These are phyloP conservation scores for Podaxis mareebaensis DNA, from an alignment of 768 basidiomycete genomes.

Conservation along the genomic window DNA sequence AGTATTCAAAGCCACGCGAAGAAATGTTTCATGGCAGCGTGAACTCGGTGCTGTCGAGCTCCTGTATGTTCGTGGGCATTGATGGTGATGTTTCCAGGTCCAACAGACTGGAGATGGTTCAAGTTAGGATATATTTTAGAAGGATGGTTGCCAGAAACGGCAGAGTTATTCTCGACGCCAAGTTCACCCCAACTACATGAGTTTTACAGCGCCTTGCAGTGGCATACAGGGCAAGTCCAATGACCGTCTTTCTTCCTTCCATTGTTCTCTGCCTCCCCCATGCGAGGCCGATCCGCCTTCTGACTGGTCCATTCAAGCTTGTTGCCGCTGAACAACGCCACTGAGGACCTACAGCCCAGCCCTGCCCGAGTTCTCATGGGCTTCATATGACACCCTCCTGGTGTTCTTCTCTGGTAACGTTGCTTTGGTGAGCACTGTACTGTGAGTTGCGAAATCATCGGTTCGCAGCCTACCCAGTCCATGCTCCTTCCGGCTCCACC, in stretches of 20 bases:
- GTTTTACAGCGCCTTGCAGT: slow-evolving; percentile 3
- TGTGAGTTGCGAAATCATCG: not conserved
- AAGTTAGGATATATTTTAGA: not conserved
- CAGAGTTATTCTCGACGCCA: not conserved
- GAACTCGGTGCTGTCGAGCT: slow-evolving; percentile 1
- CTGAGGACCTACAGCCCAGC: not conserved
- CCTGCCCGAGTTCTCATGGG: not conserved
- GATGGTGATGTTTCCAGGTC: not conserved
- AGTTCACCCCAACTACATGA: not conserved
- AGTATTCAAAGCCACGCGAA: slow-evolving; percentile 9
- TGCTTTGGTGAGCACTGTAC: not conserved
- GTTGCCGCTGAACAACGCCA: not conserved
- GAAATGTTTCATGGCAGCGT: slow-evolving; percentile 13
- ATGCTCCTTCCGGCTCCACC: slow-evolving; percentile 1
- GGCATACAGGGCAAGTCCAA: not conserved
- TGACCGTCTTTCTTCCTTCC: slow-evolving; percentile 1
- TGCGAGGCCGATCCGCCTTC: not conserved
- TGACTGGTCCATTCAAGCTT: not conserved
- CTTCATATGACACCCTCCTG: not conserved
- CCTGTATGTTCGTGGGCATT: not conserved
- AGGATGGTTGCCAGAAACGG: slow-evolving; percentile 1
- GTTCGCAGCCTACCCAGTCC: not conserved
- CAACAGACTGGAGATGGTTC: not conserved
- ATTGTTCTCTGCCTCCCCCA: not conserved
- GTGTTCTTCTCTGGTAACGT: not conserved